Evolutionary conservation across 768 basidiomycete genomes (phyloP), one percentile per base, ranked within the genome.

Genomic region (Agaricus subrufescens): DNA sequence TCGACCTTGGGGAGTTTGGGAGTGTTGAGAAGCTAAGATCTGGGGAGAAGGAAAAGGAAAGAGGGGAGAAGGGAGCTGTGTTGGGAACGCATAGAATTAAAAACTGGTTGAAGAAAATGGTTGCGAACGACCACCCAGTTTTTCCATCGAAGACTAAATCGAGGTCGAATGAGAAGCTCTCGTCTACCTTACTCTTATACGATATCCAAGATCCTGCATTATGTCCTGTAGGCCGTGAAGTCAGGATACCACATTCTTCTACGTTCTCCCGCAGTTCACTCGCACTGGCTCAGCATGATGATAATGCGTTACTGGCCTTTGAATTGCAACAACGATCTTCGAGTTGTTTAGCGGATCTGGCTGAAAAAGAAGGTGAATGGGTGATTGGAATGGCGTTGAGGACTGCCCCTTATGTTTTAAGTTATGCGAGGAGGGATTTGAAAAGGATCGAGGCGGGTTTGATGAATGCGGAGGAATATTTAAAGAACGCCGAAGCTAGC

Each of bases 31-130:
- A 69, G 42, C 37, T 48, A 14, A 52, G 43, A 7, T 26, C 1
- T 19, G 19, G 19, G 25, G 67, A 66, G 23, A 60, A 52, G 25
- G 65, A 67, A 45, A 42, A 52, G 12, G 63, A 62, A 39, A 42
- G 51, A 10, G 63, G 62, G 34, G 64, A 71, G 46, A 70, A 66
- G 52, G 66, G 66, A 31, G 56, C 62, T 12, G 38, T 63, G 31
- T 69, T 71, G 14, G 75, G 77, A 12, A 70, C 79, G 4, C 75
- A 78, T 46, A 81, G 75, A 59, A 65, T 88, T 45, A 85, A 81
- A 60, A 75, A 79, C 4, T 88, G 87, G 87, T 68, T 84, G 63
- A 83, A 77, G 69, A 81, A 79, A 59, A 85, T 85, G 58, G 73
- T 86, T 29, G 65, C 71, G n/a, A 55, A 60, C 2, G 72, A 75